Base-by-base conservation (phyloP, 441 rosid species). In the Isatis lusitanica region DNA sequence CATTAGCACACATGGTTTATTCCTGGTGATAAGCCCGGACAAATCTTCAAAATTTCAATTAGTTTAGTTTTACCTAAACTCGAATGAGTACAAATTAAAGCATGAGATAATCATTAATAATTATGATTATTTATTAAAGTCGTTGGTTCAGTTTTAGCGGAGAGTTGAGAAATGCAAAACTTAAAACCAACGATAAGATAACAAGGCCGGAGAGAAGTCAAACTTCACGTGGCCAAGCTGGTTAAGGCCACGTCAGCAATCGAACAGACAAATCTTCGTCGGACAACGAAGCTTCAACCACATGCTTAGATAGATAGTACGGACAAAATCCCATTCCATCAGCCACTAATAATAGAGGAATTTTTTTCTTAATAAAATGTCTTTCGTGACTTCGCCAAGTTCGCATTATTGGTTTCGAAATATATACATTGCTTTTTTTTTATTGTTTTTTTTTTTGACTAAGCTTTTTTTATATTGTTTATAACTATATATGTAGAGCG, bases 211-310 rank as follows among this genome's bases (percentile, higher is more conserved):
- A 56, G 39, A 35, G 77, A 66, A 50, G 78, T 67, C 62, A 74
- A 74, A 28, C 39, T 48, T 74, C 73, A 74, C 73, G 62, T 74
- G 78, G 73, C 51, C 62, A 48, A 47, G 61, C 72, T 74, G 77
- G 62, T 57, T 33, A 43, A 33, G 33, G 33, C 64, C 38, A 44
- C 70, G 51, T 75, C 42, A 61, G 43, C 47, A n/a, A n/a, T 67
- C 33, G 44, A 21, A 74, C 57, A 24, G 55, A 40, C 33, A 60
- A 11, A 67, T 5, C 12, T 39, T 68, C 65, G 30, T 56, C 71
- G 46, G 75, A 69, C 74, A 69, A 69, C 44, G 66, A 75, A 75
- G 74, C 70, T 46, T 69, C 70, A 69, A 56, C 70, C 65, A 68
- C 70, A 67, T 74, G 57, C 74, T 67, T 51, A 16, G 57, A 36